phyloP scores from a whole-genome alignment of 1,284 basidiomycete species.

The Malassezia psittaci region DNA sequence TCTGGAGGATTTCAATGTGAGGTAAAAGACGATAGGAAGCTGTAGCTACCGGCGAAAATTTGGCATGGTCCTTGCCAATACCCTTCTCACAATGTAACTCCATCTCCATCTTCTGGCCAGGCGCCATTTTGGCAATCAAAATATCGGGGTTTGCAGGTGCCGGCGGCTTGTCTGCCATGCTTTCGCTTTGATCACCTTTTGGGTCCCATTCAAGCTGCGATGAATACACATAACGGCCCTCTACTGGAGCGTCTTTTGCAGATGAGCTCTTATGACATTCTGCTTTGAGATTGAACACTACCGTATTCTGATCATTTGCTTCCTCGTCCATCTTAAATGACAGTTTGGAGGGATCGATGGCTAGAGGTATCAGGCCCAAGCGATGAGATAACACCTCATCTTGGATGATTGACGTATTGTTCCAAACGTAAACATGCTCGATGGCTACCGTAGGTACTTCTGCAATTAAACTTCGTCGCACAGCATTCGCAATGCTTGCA shows the following conservation, averaged over 20 bases:
- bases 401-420: slow-evolving; percentile 88
- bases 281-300: slow-evolving; percentile 73
- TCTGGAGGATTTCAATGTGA: slow-evolving; percentile 66
- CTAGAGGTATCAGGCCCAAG: slow-evolving; percentile 77
- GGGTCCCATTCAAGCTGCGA: slow-evolving; percentile 71
- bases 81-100: slow-evolving; percentile 89
- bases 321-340: slow-evolving; percentile 52
- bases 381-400: slow-evolving; percentile 89
- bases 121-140: slow-evolving; percentile 83
- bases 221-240: slow-evolving; percentile 59
- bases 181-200: slow-evolving; percentile 66
- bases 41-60: slow-evolving; percentile 74
- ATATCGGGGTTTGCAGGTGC: slow-evolving; percentile 71
- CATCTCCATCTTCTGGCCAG: slow-evolving; percentile 72
- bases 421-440: slow-evolving; percentile 84
- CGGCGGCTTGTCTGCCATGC: slow-evolving; percentile 54
- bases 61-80: slow-evolving; percentile 91
- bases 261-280: slow-evolving; percentile 54
- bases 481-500: slow-evolving; percentile 87
- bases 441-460: slow-evolving; percentile 79
- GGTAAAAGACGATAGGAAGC: slow-evolving; percentile 86
- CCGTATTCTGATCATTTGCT: slow-evolving; percentile 73
- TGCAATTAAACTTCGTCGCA: slow-evolving; percentile 81
- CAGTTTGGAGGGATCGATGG: slow-evolving; percentile 64
- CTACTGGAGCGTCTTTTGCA: slow-evolving; percentile 49